A percentile compares a stretch with the other conserved stretches of the same genome.
Conservation (phyloP, 2,329 filamentous ascomycete genomes). For the Ilyonectria robusta region DNA sequence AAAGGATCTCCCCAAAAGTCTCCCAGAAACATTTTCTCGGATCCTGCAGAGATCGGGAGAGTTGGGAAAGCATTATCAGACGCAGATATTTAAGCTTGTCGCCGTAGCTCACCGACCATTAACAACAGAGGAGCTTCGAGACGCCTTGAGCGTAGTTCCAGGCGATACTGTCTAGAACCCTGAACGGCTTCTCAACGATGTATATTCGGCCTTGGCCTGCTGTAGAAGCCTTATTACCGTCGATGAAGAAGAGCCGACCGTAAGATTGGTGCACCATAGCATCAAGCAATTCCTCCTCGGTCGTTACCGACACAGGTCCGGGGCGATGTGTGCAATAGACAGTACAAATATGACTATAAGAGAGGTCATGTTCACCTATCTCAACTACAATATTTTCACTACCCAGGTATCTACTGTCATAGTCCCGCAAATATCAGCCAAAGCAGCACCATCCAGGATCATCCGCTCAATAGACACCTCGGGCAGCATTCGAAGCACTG, state of each 20-base stretch:
- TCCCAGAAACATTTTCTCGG: conserved; percentile 50
- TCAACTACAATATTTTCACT: no score
- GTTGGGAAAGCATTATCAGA: conserved; percentile 38
- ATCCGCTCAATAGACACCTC: neutral
- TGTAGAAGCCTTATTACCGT: conserved; percentile 54
- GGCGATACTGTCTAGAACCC: conserved; percentile 49
- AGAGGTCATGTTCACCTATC: no score
- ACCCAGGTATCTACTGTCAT: no score
- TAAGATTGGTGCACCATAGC: conserved; percentile 54
- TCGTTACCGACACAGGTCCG: neutral
- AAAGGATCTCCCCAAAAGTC: conserved; percentile 47
- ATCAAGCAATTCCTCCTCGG: conserved; percentile 52
- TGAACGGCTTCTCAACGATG: conserved; percentile 38
- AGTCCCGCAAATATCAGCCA: neutral
- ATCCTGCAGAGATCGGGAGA: conserved; percentile 46
- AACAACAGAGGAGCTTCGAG: conserved; percentile 52
- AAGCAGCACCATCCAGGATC: neutral
- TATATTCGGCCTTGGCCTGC: conserved; percentile 43
- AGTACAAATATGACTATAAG: no score
- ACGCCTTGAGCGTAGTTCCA: conserved; percentile 55
- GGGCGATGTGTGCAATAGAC: no score
- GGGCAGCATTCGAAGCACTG: neutral
- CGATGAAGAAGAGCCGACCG: conserved; percentile 52
- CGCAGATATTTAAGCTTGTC: conserved; percentile 51
- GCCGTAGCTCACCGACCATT: conserved; percentile 49